phyloP scores from a whole-genome alignment of 1,284 basidiomycete genomes.

The Tilletia setariae region DNA sequence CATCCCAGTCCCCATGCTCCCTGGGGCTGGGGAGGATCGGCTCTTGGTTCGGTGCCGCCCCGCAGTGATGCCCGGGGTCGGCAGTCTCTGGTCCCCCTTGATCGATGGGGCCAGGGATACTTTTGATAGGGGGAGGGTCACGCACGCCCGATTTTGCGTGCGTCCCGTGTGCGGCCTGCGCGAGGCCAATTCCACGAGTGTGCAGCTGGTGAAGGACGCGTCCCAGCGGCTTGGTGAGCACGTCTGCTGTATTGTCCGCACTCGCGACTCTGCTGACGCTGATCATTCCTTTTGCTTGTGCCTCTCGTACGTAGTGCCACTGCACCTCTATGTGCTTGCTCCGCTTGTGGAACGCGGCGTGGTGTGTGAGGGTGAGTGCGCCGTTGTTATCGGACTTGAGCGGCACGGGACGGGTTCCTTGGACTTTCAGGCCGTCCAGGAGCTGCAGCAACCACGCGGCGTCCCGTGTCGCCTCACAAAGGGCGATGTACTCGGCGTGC shows the following conservation, averaged over 20 bases:
- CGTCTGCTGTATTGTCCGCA: neutral
- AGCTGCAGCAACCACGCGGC: neutral
- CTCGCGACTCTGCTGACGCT: neutral
- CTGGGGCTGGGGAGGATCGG: no score
- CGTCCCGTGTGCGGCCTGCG: no score
- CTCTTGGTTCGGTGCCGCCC: no score
- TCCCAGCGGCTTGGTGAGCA: neutral
- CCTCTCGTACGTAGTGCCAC: conserved; percentile 2
- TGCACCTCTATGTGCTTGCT: conserved; percentile 5
- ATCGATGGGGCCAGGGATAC: no score
- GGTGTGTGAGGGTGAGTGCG: neutral
- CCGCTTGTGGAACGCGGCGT: neutral
- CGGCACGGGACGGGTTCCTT: neutral
- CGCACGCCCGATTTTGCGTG: no score
- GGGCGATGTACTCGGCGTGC: conserved; percentile 3
- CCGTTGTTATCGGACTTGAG: neutral
- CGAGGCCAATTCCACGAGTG: neutral
- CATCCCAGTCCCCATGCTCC: no score
- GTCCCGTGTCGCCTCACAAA: neutral
- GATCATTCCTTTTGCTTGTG: neutral
- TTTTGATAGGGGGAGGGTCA: no score
- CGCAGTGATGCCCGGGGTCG: no score
- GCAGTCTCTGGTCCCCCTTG: no score
- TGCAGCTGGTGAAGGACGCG: neutral
- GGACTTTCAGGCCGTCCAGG: neutral